A percentile compares a stretch with the other conserved stretches of the same genome.
phyloP scores from a whole-genome alignment of 192 early-diverging fungal genomes.

The Coemansia sp. region DNA sequence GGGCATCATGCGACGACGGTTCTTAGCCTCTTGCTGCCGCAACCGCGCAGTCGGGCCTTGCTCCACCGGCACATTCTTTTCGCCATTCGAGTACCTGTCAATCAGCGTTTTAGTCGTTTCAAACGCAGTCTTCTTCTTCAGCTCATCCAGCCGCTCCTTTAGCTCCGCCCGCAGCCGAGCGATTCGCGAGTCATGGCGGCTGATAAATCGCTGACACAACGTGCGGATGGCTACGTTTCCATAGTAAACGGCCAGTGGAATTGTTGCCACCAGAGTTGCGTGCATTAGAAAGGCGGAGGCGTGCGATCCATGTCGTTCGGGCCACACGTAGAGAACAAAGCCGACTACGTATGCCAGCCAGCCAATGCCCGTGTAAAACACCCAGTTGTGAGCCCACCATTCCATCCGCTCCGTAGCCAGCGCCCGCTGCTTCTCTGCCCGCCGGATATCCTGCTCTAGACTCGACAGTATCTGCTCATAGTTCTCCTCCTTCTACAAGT shows the following conservation, averaged over 20 bases:
- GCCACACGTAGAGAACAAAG: constrained; percentile 46
- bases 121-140: constrained; percentile 93
- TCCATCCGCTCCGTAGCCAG: constrained; percentile 23
- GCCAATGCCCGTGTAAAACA: constrained; percentile 36
- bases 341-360: constrained; percentile 40
- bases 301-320: constrained; percentile 26
- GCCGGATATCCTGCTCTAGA: constrained; percentile 58
- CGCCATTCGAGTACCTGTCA: constrained; percentile 75
- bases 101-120: constrained; percentile 85
- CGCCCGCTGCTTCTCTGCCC: constrained; percentile 41
- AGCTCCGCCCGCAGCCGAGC: constrained; percentile 54
- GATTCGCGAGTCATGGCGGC: constrained; percentile 30
- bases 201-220: constrained; percentile 22
- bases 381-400: constrained; percentile 37
- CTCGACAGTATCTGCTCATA: constrained; percentile 61
- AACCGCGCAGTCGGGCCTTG: constrained; percentile 1
- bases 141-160: constrained; percentile 80
- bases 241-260: constrained; percentile 41
- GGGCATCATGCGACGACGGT: constrained; percentile 41
- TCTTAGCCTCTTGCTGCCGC: constrained; percentile 20
- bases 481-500: constrained; percentile 48
- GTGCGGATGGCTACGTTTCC: constrained; percentile 28
- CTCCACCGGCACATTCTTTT: constrained; percentile 1
- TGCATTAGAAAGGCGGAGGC: constrained; percentile 22
- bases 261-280: constrained; percentile 12